Percentiles rank a stretch among this genome's conserved stretches.
Conservation (phyloP, 2,329 filamentous ascomycete species). For the Fusarium secorum region DNA sequence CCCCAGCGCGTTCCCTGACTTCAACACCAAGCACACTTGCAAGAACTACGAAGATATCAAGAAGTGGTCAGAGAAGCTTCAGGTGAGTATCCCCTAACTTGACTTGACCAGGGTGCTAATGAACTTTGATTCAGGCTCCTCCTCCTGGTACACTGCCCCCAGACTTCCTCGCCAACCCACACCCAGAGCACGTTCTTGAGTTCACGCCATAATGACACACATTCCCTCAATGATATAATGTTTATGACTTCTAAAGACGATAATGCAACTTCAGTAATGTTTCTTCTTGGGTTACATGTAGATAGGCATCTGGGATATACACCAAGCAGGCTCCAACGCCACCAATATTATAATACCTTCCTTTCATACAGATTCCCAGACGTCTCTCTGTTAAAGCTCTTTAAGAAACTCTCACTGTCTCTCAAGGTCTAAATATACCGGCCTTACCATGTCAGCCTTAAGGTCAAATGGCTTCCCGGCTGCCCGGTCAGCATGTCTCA, state of each 20-base stretch:
- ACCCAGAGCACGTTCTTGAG: slow-evolving; percentile 12
- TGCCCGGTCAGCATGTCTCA: not conserved
- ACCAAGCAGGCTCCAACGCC: not conserved
- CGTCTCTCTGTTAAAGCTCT: not conserved
- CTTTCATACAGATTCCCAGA: not conserved
- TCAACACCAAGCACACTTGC: slow-evolving; percentile 67
- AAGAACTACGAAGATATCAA: slow-evolving; percentile 63
- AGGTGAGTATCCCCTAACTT: slow-evolving; percentile 44
- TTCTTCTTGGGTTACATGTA: not conserved
- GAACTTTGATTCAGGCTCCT: slow-evolving; percentile 21
- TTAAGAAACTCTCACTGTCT: no score
- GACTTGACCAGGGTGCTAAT: not conserved
- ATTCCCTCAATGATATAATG: rapidly evolving
- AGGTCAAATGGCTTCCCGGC: not conserved
- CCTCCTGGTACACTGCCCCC: slow-evolving; percentile 22
- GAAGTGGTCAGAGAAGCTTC: slow-evolving; percentile 61
- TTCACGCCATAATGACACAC: slow-evolving; percentile 22
- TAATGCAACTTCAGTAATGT: not conserved
- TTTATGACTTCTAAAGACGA: not conserved
- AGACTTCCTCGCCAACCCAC: slow-evolving; percentile 23
- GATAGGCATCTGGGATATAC: not conserved
- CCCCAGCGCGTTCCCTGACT: slow-evolving; percentile 65
- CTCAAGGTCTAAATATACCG: rapidly evolving
- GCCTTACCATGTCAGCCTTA: not conserved
- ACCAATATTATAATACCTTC: not conserved